Evolutionary conservation across 2,329 filamentous ascomycete species (phyloP), one percentile per base, ranked within the genome.

Genomic region (Alternaria infectoria): DNA sequence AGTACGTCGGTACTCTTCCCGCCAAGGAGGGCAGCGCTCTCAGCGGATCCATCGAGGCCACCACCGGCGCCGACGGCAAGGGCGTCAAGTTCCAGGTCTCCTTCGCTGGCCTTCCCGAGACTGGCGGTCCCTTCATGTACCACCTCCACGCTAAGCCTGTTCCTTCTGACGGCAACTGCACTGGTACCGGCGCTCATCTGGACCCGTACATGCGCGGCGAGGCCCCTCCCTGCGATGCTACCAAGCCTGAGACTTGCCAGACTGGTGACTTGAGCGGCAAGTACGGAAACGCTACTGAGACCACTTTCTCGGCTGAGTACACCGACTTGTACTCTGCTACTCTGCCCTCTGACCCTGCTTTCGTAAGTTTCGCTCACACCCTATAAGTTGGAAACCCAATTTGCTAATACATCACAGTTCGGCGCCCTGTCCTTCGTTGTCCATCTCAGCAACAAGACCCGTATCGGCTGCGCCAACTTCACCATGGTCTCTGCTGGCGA

Each of bases 401-500:
- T 12, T 9, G 32, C 17, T 52, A 40, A 40, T 21, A 56, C 12
- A 13, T n/a, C 13, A 11, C 54, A 62, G 59, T 82, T 88, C 61
- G 86, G 86, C 52, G 83, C 86, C 70, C 80, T 83, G 46, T 86
- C 83, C 50, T 74, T 88, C 59, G 86, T 88, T 45, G 74, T 89
- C 44, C 86, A 88, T 69, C 79, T 78, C 50, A 75, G 81, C 54
- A 85, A 88, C 77, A 83, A 82, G 67, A 85, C 83, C 8, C 83
- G 85, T 65, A 80, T 88, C 69, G 83, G 84, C 28, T 89, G 87
- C 79, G 87, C 84, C 61, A 88, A 88, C 76, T 88, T 88, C 74
- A 76, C 69, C 44, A 61, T 62, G 43, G 23, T 72, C 93, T 8
- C 91, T 86, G 64, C 90, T 86, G 12, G 87, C 82, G 61, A 61